A percentile compares a stretch with the other conserved stretches of the same genome.
Conservation (phyloP, 768 basidiomycete species). For the Favolaschia claudopus region DNA sequence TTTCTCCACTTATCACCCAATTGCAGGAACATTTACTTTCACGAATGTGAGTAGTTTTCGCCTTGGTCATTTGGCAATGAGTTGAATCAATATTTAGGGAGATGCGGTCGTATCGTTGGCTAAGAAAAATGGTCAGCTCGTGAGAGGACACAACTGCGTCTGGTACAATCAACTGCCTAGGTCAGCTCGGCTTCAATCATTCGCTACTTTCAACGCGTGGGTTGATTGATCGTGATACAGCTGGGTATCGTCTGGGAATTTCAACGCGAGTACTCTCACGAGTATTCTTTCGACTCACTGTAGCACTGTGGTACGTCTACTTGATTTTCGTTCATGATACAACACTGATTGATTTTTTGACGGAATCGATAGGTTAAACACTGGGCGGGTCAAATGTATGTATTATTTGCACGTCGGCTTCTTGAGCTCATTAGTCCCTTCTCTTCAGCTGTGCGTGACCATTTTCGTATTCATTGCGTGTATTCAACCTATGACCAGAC, state of each 20-base stretch:
- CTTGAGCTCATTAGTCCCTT: not conserved
- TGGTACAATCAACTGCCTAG: constrained; percentile 62
- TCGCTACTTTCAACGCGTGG: no score
- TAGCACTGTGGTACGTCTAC: constrained; percentile 47
- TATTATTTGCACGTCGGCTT: not conserved
- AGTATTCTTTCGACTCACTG: constrained; percentile 58
- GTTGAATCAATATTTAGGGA: constrained; percentile 19
- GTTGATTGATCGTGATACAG: no score
- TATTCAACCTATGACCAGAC: constrained; percentile 1
- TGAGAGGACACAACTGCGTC: constrained; percentile 57
- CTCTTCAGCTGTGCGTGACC: constrained; percentile 43
- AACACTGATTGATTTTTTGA: not conserved
- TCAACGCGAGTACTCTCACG: constrained; percentile 49
- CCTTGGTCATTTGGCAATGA: not conserved
- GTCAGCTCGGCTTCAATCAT: no score
- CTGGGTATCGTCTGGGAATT: constrained; percentile 55
- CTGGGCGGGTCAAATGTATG: constrained; percentile 60
- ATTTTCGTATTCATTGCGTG: constrained; percentile 24
- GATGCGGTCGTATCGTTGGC: constrained; percentile 55
- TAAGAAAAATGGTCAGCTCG: constrained; percentile 51
- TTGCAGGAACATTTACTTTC: constrained; percentile 49
- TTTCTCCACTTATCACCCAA: not conserved
- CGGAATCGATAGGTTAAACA: constrained; percentile 37
- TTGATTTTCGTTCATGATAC: not conserved
- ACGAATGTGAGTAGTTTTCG: constrained; percentile 28